Evolutionary conservation across 192 early-diverging fungal genomes (phyloP).

Genomic region (Gryganskiella cystojenkinii): DNA sequence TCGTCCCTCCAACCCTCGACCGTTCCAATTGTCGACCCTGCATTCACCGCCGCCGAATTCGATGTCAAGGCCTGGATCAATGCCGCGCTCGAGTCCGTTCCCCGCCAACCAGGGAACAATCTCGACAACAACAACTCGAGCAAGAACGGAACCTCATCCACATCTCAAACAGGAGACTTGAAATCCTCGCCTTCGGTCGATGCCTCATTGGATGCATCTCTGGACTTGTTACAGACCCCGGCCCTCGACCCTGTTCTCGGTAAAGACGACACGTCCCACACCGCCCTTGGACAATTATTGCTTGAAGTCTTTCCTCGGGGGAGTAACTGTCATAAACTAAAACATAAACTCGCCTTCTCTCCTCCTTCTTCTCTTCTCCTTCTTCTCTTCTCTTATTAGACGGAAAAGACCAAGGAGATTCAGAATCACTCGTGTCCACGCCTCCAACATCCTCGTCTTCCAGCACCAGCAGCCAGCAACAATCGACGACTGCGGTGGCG

Average conservation of each 20-base stretch:
- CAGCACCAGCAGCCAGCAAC: constrained; percentile 13
- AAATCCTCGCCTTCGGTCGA: constrained; percentile 9
- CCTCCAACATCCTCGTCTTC: constrained; percentile 9
- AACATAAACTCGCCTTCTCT: background rate
- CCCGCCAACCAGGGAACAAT: constrained; percentile 7
- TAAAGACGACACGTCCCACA: background rate
- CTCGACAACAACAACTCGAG: background rate
- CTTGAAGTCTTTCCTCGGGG: background rate
- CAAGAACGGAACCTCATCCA: background rate
- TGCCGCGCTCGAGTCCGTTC: constrained; percentile 41
- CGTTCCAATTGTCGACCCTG: constrained; percentile 25
- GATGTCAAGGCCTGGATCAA: constrained; percentile 79
- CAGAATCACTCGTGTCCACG: constrained; percentile 2
- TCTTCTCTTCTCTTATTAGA: background rate
- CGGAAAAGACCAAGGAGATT: constrained; percentile 12
- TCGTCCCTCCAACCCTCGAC: background rate
- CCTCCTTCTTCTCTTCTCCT: background rate
- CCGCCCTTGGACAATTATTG: background rate
- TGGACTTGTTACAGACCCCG: constrained; percentile 43
- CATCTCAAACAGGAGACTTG: background rate
- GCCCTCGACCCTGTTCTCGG: constrained; percentile 46
- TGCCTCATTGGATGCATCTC: constrained; percentile 35
- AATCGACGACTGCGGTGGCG: no score
- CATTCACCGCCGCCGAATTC: constrained; percentile 59
- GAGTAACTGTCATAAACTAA: no score